Base-by-base conservation (phyloP, 306 rosid genomes). In the Gleditsia sinensis region DNA sequence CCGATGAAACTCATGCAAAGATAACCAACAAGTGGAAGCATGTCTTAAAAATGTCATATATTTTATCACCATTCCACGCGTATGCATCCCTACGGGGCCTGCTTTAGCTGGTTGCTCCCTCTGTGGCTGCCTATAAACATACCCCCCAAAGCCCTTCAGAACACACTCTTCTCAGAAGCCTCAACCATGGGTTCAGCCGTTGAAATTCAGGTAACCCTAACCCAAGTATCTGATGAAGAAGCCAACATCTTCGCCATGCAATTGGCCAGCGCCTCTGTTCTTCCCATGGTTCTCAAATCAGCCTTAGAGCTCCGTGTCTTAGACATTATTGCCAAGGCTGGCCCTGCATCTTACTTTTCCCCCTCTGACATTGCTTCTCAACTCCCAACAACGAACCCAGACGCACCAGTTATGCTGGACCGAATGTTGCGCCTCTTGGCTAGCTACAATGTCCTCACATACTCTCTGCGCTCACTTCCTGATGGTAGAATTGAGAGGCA, bases 251-350 rank as follows among this genome's bases (percentile, higher is more conserved):
- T 69, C 2, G 66, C 77, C 6, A 61, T 61, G 82, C 66, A 70
- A 14, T 49, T 78, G 13, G 34, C 30, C 1, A 33, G 65, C 27
- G 66, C 63, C 42, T 27, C 65, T 0, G 17, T 70, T 12, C 39
- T 70, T 2, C 76, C 82, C 5, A 78, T 69, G 82, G 72, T 50
- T 1, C 37, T 78, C 7, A 69, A 70, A 17, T 50, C 82, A 25
- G 72, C 69, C 17, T 50, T 78, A 32, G 66, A 70, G 0, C 58
- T 78, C 16, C 71, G 63, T 0, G 34, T 78, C 9, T 2, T 69
- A 3, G 76, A 78, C 0, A 39, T 39, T 0, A 78, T 78, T 6
- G 65, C 82, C 21, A 70, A 60, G 23, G 46, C 81, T 68, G 81
- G 71, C 6, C 39, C 60, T 24, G 27, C 49, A 25, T 34, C 82